Evolutionary conservation across 1,284 basidiomycete species (phyloP).

Genomic region (Microbotryum silenes-acaulis): DNA sequence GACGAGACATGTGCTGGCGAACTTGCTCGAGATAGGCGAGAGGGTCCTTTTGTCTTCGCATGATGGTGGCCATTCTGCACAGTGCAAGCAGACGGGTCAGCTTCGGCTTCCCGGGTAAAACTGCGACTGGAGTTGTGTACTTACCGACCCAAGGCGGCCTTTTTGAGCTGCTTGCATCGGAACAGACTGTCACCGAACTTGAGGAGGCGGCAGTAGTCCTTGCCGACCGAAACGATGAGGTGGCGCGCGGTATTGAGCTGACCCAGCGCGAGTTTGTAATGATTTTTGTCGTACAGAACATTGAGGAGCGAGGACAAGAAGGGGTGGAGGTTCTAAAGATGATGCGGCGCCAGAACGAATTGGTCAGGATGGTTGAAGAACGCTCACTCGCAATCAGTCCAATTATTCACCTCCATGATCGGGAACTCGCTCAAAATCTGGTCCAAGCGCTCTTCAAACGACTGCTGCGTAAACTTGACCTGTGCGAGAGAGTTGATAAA

Average conservation of each 20-base stretch:
- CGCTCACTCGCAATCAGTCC: not conserved
- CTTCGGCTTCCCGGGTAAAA: not conserved
- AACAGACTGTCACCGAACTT: slow-evolving; percentile 95
- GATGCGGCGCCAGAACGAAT: not conserved
- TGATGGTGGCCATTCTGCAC: slow-evolving; percentile 84
- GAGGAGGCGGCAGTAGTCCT: slow-evolving; percentile 87
- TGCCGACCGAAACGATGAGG: slow-evolving; percentile 88
- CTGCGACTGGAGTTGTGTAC: slow-evolving; percentile 37
- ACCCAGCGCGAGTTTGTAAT: slow-evolving; percentile 93
- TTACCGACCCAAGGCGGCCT: slow-evolving; percentile 82
- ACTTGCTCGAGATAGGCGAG: slow-evolving; percentile 95
- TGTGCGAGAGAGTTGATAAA: not conserved
- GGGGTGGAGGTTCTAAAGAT: slow-evolving; percentile 74
- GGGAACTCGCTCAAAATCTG: slow-evolving; percentile 94
- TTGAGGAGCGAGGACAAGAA: slow-evolving; percentile 90
- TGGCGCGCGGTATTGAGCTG: slow-evolving; percentile 88
- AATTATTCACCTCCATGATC: slow-evolving; percentile 73
- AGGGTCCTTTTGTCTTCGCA: slow-evolving; percentile 93
- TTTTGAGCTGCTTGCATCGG: slow-evolving; percentile 93
- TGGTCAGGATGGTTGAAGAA: not conserved
- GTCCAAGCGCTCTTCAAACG: slow-evolving; percentile 92
- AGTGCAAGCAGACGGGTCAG: not conserved
- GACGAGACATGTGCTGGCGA: slow-evolving; percentile 90
- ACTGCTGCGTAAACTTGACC: slow-evolving; percentile 97
- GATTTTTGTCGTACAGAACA: slow-evolving; percentile 96